Evolutionary conservation across 2,329 filamentous ascomycete species (phyloP), one percentile per base, ranked within the genome.

Genomic region (Diplodia intermedia): DNA sequence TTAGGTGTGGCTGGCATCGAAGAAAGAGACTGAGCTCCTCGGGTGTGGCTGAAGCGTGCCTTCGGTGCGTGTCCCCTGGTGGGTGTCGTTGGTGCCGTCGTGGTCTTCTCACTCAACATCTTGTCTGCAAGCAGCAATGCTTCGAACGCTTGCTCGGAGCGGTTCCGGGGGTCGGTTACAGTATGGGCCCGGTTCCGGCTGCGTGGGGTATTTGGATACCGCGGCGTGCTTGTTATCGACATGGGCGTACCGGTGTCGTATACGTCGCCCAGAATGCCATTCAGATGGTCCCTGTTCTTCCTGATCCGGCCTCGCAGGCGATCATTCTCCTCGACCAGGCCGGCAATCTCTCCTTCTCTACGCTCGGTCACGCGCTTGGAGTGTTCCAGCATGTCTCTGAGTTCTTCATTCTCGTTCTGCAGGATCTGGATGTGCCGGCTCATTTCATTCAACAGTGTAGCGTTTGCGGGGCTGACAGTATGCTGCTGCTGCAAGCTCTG

Each of bases 261-360:
- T 43, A 71, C 67, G 23, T 61, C 66, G 9, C 60, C 66, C 26
- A 69, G 20, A 60, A 69, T 55, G 15, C 66, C 66, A 69, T 92
- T 91, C 73, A 97, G 89, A 75, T 97, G 93, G 75, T 96, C 91
- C 70, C 94, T 86, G 75, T 97, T 97, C 77, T 97, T 92, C 52
- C 91, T 88, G 71, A 98, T 97, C 23, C 94, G 90, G 70, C 89
- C 91, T 69, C 94, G 87, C 62, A 97, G 84, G 77, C 92, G 86
- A 49, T 89, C 85, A 67, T 93, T 91, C 75, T 95, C 91, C 73
- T 97, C 92, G 2, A 83, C 79, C n/a, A 97, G 81, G 65, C 84
- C 83, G 7, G 87, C 84, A 20, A 91, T 87, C 74, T 93, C 89
- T 70, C 91, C 90, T 69, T 92, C 90, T 73, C 93, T 90, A 71